Percentiles rank a stretch among this genome's conserved stretches.
phyloP scores from a whole-genome alignment of 2,329 filamentous ascomycete species.

The Cercospora zeina region DNA sequence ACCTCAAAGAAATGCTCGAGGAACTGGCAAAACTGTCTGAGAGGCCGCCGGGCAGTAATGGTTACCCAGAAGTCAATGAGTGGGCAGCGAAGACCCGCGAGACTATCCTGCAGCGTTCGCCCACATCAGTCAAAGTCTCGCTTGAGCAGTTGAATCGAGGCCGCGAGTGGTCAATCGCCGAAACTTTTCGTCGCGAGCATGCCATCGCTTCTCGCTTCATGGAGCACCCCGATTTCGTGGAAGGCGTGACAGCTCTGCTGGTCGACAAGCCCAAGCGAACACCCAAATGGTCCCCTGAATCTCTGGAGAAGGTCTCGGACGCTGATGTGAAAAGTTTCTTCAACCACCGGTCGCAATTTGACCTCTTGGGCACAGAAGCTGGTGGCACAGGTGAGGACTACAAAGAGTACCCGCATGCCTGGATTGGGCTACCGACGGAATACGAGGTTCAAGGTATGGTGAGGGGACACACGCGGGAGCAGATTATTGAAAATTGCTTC shows the following conservation, averaged over 20 bases:
- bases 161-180: conserved; percentile 71
- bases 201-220: conserved; percentile 86
- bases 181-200: conserved; percentile 85
- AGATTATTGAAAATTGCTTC: conserved; percentile 46
- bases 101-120: conserved; percentile 76
- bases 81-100: conserved; percentile 80
- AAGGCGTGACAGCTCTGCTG: conserved; percentile 82
- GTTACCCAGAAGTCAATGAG: conserved; percentile 54
- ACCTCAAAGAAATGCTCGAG: conserved; percentile 68
- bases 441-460: conserved; percentile 54
- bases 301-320: conserved; percentile 65
- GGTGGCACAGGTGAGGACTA: conserved; percentile 57
- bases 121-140: conserved; percentile 81
- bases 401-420: conserved; percentile 68
- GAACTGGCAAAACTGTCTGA: conserved; percentile 59
- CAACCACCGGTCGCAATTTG: conserved; percentile 49
- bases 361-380: conserved; percentile 53
- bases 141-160: conserved; percentile 80
- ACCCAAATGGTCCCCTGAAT: conserved; percentile 75
- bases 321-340: conserved; percentile 65
- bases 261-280: conserved; percentile 66
- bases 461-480: conserved; percentile 36
- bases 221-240: conserved; percentile 84
- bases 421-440: conserved; percentile 74
- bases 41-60: conserved; percentile 37